Percentiles rank a stretch among this genome's conserved stretches.
Conservation (phyloP, 83 land plant species). For the Picea mariana region DNA sequence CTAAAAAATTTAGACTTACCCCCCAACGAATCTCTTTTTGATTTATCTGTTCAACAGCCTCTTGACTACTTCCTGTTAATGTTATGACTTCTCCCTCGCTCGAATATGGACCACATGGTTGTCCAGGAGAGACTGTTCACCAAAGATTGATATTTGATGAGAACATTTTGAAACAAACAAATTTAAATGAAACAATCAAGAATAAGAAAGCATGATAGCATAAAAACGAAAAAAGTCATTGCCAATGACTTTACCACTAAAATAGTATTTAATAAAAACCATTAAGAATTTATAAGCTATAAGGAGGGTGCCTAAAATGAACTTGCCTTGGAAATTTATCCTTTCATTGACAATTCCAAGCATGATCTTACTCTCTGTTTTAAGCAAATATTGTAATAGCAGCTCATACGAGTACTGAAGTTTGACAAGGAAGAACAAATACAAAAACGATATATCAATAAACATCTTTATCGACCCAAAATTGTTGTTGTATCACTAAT, state of each 20-base stretch:
- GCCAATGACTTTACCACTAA: not conserved
- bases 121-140: conserved; percentile 81
- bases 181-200: not conserved
- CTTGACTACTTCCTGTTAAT: conserved; percentile 66
- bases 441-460: not conserved
- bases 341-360: conserved; percentile 93
- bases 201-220: not conserved
- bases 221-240: not conserved
- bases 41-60: conserved; percentile 73
- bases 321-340: conserved; percentile 79
- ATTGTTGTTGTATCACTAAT: not conserved
- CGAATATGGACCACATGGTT: conserved; percentile 65
- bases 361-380: conserved; percentile 74
- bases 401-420: conserved; percentile 92
- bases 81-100: conserved; percentile 75
- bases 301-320: not conserved
- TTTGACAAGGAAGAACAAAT: not conserved
- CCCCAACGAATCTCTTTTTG: conserved; percentile 98
- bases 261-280: not conserved
- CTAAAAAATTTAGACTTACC: conserved; percentile 41
- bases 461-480: not conserved
- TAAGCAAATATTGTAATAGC: conserved; percentile 89
- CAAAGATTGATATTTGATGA: conserved; percentile 5
- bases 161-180: not conserved
- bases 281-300: not conserved